Conservation (phyloP, 2,329 filamentous ascomycete species). For the Botrytis medusae region DNA sequence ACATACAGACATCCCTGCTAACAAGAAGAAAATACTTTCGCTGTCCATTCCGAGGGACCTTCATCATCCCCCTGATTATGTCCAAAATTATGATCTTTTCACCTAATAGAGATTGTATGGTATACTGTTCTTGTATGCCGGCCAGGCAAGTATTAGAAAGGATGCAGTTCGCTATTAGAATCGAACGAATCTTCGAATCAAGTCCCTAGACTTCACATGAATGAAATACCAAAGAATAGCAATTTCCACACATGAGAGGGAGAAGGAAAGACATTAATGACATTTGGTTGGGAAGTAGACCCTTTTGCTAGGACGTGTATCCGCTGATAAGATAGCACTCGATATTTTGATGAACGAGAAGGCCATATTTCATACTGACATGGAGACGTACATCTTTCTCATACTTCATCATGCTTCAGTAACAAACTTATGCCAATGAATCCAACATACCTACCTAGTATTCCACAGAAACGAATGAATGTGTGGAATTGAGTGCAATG, state of each 20-base stretch:
- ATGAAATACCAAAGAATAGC: background rate
- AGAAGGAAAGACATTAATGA: background rate
- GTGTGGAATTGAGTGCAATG: background rate
- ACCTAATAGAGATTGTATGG: background rate
- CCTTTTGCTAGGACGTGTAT: background rate
- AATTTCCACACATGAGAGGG: too few relatives aligned
- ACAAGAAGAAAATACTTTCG: background rate
- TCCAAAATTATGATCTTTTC: too few relatives aligned
- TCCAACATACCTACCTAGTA: background rate
- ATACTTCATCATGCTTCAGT: background rate
- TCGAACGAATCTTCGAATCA: background rate
- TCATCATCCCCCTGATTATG: background rate
- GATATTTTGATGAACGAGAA: background rate
- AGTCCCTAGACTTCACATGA: background rate
- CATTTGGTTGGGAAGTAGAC: background rate
- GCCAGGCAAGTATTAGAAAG: background rate
- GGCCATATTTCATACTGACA: background rate
- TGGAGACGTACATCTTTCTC: background rate
- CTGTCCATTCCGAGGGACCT: background rate
- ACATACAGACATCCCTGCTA: background rate
- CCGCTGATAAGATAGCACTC: background rate
- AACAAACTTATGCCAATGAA: background rate
- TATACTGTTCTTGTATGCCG: background rate
- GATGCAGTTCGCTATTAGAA: background rate
- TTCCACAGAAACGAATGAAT: background rate